Evolutionary conservation across 805 yeast species (phyloP).

Genomic region (Starmerella apicola): DNA sequence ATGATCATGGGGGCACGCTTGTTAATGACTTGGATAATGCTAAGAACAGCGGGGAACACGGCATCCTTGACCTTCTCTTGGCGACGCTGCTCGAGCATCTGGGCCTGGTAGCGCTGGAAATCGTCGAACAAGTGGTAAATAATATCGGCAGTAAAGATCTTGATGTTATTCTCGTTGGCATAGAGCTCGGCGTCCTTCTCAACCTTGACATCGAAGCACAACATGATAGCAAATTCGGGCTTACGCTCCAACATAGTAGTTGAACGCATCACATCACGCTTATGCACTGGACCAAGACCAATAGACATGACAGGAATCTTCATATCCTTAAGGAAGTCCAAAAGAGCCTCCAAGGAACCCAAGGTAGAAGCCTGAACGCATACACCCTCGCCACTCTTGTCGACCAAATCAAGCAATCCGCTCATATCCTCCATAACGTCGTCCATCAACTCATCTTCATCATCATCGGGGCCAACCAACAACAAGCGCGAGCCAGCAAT

Average conservation of each 20-base stretch:
- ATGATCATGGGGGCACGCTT: conserved; percentile 98
- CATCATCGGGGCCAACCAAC: conserved; percentile 93
- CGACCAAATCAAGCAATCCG: conserved; percentile 87
- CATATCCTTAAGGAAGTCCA: conserved; percentile 95
- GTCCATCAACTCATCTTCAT: conserved; percentile 93
- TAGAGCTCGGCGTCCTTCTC: conserved; percentile 98
- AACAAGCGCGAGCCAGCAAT: conserved; percentile 96
- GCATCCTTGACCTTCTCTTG: conserved; percentile 80
- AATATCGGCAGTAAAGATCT: conserved; percentile 88
- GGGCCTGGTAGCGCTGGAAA: conserved; percentile 81
- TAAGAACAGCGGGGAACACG: conserved; percentile 87
- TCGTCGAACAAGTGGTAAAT: conserved; percentile 94
- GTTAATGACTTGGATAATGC: conserved; percentile 91
- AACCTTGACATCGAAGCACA: conserved; percentile 93
- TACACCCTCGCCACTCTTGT: conserved; percentile 91
- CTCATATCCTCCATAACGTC: conserved; percentile 98
- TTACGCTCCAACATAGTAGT: conserved; percentile 94
- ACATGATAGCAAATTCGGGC: conserved; percentile 91
- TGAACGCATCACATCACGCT: conserved; percentile 97
- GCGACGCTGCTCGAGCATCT: conserved; percentile 80
- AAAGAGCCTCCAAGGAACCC: conserved; percentile 93
- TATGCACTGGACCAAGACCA: conserved; percentile 94
- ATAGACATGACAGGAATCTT: conserved; percentile 98
- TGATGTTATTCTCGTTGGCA: conserved; percentile 85
- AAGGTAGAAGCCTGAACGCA: conserved; percentile 96